Evolutionary conservation across 2,329 filamentous ascomycete genomes (phyloP), one percentile per base, ranked within the genome.

Genomic region (Shiraia sp.): DNA sequence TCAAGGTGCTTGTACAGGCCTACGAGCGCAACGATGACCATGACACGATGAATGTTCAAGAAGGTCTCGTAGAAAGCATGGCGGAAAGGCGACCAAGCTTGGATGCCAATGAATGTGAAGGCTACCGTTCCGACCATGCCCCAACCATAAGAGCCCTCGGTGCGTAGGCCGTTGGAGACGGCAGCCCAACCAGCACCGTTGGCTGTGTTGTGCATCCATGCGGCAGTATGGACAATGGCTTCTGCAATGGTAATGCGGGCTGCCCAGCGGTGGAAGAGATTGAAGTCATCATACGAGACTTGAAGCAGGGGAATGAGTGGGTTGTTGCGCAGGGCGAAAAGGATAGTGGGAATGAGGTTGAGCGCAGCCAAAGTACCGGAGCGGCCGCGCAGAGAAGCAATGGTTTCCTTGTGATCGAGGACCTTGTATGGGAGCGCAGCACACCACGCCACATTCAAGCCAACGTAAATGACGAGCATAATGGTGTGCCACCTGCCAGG

Each of bases 41-140:
- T 73, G 26, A 88, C 68, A 55, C 95, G 90, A 72, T 97, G 93
- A 22, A 86, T 72, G 65, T 88, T 89, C 57, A 97, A 79, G 73
- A 99, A 99, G 1, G 90, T 95, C 73, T 99, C 93, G 74, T 99
- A 99, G 67, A 96, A 96, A 27, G 91, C 90, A 69, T 96, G 92
- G 47, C 93, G 85, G 36, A 99, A 65, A 0, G 90, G 86, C 2
- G 90, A 92, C 39, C 87, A 74, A 8, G 90, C 86, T 19, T 86
- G 75, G 36, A 95, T 60, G 39, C 87, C 62, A 32, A 97, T 75
- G 31, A 87, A 65, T 28, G 81, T 57, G 63, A 96, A 80, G 26
- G 80, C 78, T 34, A 80, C 66, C 12, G 70, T 71, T 32, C 79
- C 85, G 17, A 85, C 72, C 59, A 82, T 78, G 30, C 86, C 86